phyloP scores from a whole-genome alignment of 768 basidiomycete species.

The Serendipita indica region DNA sequence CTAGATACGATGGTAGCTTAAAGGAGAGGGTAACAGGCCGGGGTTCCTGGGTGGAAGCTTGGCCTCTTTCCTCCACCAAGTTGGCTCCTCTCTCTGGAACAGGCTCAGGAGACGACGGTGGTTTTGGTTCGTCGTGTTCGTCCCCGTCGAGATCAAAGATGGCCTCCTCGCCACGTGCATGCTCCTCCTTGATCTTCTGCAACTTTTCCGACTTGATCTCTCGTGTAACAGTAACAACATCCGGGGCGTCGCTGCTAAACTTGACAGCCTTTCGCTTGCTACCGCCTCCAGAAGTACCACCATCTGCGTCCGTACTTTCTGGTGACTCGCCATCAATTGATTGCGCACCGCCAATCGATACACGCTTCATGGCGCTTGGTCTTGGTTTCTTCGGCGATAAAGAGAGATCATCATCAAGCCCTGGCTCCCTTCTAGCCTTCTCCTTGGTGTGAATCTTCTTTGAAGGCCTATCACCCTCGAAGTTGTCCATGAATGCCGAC shows the following conservation, averaged over 20 bases:
- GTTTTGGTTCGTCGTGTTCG: not conserved
- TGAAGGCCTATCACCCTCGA: not conserved
- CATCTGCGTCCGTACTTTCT: not conserved
- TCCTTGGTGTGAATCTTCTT: not conserved
- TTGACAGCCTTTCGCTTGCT: constrained; percentile 1
- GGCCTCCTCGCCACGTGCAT: constrained; percentile 1
- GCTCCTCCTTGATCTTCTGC: constrained; percentile 7
- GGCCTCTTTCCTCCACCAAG: not conserved
- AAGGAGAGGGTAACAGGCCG: not conserved
- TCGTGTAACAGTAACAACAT: constrained; percentile 5
- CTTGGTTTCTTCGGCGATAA: not conserved
- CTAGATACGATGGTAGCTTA: no score
- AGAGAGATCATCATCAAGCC: no score
- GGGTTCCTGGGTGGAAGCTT: not conserved
- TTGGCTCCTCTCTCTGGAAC: no score
- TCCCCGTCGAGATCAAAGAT: constrained; percentile 3
- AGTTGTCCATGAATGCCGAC: not conserved
- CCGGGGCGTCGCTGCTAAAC: not conserved
- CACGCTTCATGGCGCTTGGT: not conserved
- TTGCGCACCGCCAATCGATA: not conserved
- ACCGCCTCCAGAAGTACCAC: not conserved
- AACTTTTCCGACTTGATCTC: not conserved
- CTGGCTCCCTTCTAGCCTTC: no score
- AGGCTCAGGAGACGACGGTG: no score
- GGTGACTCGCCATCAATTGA: not conserved